Evolutionary conservation across 345 rosid genomes (phyloP), one percentile per base, ranked within the genome.

Genomic region (Erucastrum elatum): DNA sequence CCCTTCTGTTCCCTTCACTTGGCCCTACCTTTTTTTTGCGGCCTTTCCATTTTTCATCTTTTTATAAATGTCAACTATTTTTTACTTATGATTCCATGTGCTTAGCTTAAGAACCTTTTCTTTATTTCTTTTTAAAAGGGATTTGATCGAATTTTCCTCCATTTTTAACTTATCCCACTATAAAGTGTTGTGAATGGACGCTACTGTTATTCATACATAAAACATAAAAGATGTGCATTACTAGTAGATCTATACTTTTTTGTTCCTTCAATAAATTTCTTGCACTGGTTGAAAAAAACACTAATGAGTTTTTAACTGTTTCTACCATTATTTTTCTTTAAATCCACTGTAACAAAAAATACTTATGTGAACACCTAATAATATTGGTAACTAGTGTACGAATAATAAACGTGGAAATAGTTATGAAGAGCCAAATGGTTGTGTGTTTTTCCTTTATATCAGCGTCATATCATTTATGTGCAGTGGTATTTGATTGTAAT

Each of bases 1-100:
- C 87, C 88, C 80, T 72, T 82, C 70, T 61, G 74, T 77, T 83
- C 84, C 85, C 75, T 78, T 80, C 90, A 77, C 73, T 70, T 74
- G 83, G 86, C 77, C 89, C 89, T 69, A 6, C 64, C 8, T 15
- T 72, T 17, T 34, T 64, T 70, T 71, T 75, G 25, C 63, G 75
- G 67, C 70, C 73, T 56, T 77, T 7, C 55, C 31, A 55, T 61
- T 66, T 41, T 39, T 49, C 4, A 49, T 49, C 21, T 49, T 49
- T 31, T 59, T 25, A 3, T 25, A 21, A 34, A 12, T 3, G 34
- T 66, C 70, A 25, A 66, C 67, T 16, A 77, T 8, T 17, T 30
- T 64, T 77, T 64, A 77, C 72, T 77, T 65, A 78, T 58, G 68
- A 72, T 72, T 72, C 77, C 73, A 78, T 78, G 77, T 78, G 81